A percentile compares a stretch with the other conserved stretches of the same genome.
Evolutionary conservation across 176 grass and related monocot species (phyloP).

Genomic region (Tillandsia leiboldiana): DNA sequence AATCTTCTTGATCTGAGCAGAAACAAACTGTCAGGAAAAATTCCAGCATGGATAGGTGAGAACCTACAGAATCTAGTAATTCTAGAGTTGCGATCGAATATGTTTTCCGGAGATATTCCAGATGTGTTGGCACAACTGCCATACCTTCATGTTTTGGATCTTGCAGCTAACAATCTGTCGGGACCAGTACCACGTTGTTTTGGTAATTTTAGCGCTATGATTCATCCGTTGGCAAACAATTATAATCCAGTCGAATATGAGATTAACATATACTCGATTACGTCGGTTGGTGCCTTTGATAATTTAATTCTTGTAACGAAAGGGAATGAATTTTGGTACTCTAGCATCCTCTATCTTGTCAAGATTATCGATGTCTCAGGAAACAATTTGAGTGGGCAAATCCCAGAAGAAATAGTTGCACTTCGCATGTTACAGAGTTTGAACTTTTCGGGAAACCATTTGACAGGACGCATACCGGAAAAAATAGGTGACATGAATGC

Average conservation of each 20-base stretch:
- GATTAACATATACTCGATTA: too few relatives aligned
- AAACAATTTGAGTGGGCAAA: constrained; percentile 16
- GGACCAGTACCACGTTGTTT: too few relatives aligned
- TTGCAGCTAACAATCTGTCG: neutral
- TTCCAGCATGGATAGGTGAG: constrained; percentile 21
- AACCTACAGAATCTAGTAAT: constrained; percentile 12
- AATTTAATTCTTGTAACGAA: neutral
- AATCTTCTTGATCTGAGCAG: constrained; percentile 1
- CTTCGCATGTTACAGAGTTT: constrained; percentile 10
- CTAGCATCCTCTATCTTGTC: neutral
- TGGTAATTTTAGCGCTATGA: too few relatives aligned
- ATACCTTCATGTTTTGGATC: constrained; percentile 16
- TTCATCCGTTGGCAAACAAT: too few relatives aligned
- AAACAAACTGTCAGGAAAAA: constrained; percentile 22
- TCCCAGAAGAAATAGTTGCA: constrained; percentile 9
- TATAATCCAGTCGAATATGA: too few relatives aligned
- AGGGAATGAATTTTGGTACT: constrained; percentile 2
- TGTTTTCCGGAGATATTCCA: constrained; percentile 11
- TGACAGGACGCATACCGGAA: constrained; percentile 17
- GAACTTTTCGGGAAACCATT: constrained; percentile 30
- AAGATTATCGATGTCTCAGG: neutral
- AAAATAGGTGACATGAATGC: neutral
- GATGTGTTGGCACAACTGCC: neutral
- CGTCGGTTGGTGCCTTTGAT: neutral
- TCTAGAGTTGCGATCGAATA: constrained; percentile 15